Conservation (phyloP, 139 green algal species). For the Tetradesmus obliquus region DNA sequence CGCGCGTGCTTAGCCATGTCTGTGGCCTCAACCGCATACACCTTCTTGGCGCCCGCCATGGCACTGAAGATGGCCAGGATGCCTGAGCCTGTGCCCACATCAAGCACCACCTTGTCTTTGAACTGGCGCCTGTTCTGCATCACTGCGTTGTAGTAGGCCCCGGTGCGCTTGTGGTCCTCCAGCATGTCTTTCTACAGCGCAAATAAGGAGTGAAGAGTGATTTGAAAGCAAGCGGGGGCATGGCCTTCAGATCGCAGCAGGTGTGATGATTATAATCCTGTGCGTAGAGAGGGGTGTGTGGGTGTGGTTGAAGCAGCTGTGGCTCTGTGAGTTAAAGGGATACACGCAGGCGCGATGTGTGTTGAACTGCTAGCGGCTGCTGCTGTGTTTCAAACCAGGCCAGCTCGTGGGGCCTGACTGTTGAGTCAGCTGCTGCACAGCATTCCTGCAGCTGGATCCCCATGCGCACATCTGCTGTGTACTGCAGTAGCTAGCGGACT, state of each 20-base stretch:
- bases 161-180: slow-evolving; percentile 96
- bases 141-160: slow-evolving; percentile 90
- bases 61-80: slow-evolving; percentile 98
- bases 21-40: slow-evolving; percentile 98
- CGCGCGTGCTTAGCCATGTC: slow-evolving; percentile 90
- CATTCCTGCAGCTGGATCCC: too few species aligned
- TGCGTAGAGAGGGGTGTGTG: too few species aligned
- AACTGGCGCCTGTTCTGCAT: slow-evolving; percentile 59
- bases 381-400: too few species aligned
- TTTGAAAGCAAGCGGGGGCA: too few species aligned
- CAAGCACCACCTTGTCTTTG: slow-evolving; percentile 81
- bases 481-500: too few species aligned
- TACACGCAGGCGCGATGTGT: too few species aligned
- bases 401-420: too few species aligned
- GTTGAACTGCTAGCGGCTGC: too few species aligned
- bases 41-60: slow-evolving; percentile 81
- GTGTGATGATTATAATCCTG: not conserved
- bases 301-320: too few species aligned
- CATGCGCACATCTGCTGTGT: too few species aligned
- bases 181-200: slow-evolving; percentile 96
- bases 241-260: not conserved
- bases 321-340: too few species aligned
- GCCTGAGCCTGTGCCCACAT: slow-evolving; percentile 96
- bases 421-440: too few species aligned
- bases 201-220: not conserved